Evolutionary conservation across 2,329 filamentous ascomycete genomes (phyloP).

Genomic region (Albifimbria verrucaria): DNA sequence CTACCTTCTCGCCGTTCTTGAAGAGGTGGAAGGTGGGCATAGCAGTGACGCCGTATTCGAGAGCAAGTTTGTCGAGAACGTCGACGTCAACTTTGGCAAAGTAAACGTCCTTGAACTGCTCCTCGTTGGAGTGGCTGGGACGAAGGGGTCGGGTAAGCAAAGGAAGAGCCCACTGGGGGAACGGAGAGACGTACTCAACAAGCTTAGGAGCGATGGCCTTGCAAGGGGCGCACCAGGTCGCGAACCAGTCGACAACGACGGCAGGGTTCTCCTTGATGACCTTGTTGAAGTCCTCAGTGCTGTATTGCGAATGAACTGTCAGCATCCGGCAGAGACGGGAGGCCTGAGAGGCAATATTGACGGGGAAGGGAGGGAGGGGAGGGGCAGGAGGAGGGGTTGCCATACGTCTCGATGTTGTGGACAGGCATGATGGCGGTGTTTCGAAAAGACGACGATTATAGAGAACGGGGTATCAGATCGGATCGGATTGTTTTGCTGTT

Average conservation of each 20-base stretch:
- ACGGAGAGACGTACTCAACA: conserved; percentile 18
- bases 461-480: background rate
- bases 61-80: conserved; percentile 67
- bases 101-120: conserved; percentile 56
- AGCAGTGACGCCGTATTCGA: conserved; percentile 75
- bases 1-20: conserved; percentile 70
- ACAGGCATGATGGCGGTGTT: conserved; percentile 37
- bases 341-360: background rate
- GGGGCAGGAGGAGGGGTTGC: background rate
- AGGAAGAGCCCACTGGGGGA: background rate
- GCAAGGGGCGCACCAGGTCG: conserved; percentile 91
- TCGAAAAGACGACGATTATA: background rate
- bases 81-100: conserved; percentile 94
- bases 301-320: conserved; percentile 25
- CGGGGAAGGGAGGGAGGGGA: background rate
- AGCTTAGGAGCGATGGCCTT: conserved; percentile 80
- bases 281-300: conserved; percentile 54
- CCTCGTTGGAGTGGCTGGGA: conserved; percentile 22
- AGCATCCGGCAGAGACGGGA: background rate
- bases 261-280: conserved; percentile 47
- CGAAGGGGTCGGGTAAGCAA: background rate
- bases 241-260: conserved; percentile 81
- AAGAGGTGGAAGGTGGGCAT: conserved; percentile 91
- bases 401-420: conserved; percentile 33
- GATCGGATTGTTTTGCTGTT: background rate